Percentiles rank a stretch among this genome's conserved stretches.
These are phyloP conservation scores for Raddia guianensis DNA, from an alignment of 176 grass and related monocot genomes.

Conservation along the genomic window DNA sequence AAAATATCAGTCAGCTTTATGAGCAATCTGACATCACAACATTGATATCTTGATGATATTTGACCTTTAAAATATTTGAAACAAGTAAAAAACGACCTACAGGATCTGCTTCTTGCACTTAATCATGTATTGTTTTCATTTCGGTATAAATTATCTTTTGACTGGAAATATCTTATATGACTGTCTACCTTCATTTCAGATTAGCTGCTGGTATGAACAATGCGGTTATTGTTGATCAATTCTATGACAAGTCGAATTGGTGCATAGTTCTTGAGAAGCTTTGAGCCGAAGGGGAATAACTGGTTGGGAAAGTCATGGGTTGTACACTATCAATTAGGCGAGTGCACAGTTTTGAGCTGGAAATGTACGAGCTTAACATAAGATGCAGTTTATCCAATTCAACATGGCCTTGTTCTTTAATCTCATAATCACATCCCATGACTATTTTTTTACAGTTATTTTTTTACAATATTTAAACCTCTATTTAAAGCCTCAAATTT, in stretches of 20 bases:
- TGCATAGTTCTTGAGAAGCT: slow-evolving; percentile 94
- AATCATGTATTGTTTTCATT: slow-evolving; percentile 27
- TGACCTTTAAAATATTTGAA: not conserved
- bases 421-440: not conserved
- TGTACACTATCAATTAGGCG: not conserved
- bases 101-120: not conserved
- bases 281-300: slow-evolving; percentile 23
- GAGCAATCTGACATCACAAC: not conserved
- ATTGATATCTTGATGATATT: not conserved
- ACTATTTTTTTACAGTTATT: no score
- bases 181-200: slow-evolving; percentile 50
- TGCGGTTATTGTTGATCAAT: slow-evolving; percentile 68
- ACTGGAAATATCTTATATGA: slow-evolving; percentile 30
- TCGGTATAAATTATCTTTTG: slow-evolving; percentile 26
- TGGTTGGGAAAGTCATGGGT: not conserved
- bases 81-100: not conserved
- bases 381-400: not conserved
- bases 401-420: not conserved
- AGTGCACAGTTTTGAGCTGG: slow-evolving; percentile 16
- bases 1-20: not conserved
- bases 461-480: no score
- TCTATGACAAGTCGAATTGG: slow-evolving; percentile 99
- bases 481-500: no score
- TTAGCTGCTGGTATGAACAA: slow-evolving; percentile 81
- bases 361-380: not conserved